These are phyloP conservation scores for Nitzschia sp. DNA, from an alignment of 108 stramenopile genomes.

Conservation along the genomic window DNA sequence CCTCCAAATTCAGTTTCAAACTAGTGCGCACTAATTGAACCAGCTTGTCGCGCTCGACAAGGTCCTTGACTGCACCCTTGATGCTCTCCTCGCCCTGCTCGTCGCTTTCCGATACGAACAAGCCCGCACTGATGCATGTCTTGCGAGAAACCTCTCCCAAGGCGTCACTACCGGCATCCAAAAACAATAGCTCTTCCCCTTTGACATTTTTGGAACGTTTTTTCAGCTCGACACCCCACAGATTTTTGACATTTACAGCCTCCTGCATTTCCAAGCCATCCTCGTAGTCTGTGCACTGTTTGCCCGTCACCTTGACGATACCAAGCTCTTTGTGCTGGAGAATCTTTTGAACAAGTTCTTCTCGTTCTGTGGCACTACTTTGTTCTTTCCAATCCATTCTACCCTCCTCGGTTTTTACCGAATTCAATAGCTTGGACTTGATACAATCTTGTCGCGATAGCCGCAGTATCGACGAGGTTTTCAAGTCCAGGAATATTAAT, in stretches of 20 bases:
- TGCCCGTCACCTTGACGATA: slow-evolving; percentile 3
- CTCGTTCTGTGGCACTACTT: background rate
- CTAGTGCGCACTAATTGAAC: background rate
- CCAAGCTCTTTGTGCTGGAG: background rate
- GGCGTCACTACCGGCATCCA: slow-evolving; percentile 13
- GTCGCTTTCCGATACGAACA: slow-evolving; percentile 4
- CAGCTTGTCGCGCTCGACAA: background rate
- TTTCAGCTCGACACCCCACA: slow-evolving; percentile 37
- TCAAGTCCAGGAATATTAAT: slow-evolving; percentile 4
- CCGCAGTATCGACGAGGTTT: background rate
- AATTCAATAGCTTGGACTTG: background rate
- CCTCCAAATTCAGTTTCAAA: slow-evolving; percentile 11
- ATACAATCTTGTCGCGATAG: slow-evolving; percentile 6
- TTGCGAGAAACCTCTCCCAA: slow-evolving; percentile 17
- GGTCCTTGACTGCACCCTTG: background rate
- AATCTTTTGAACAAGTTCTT: slow-evolving; percentile 4
- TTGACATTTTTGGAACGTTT: slow-evolving; percentile 18
- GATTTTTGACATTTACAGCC: slow-evolving; percentile 18
- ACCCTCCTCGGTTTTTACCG: background rate
- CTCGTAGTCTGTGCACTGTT: slow-evolving; percentile 7
- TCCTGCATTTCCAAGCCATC: slow-evolving; percentile 16
- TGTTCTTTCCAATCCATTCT: slow-evolving; percentile 6
- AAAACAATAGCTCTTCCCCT: slow-evolving; percentile 28
- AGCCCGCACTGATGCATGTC: background rate
- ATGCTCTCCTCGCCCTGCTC: slow-evolving; percentile 2